phyloP scores from a whole-genome alignment of 73 alveolate genomes.

The Tetrahymena thermophila region DNA sequence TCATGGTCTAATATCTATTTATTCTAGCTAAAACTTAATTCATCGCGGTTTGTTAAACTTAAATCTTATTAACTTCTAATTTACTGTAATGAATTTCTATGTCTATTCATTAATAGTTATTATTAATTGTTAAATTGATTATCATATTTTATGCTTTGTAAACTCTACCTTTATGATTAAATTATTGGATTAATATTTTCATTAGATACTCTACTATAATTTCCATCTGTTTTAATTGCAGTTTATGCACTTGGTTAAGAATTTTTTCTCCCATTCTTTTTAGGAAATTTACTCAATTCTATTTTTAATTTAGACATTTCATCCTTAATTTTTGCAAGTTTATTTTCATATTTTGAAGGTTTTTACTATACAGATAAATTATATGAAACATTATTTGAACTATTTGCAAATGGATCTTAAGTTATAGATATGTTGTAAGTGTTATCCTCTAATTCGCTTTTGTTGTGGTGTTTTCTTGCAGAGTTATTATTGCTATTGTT shows the following conservation, averaged over 20 bases:
- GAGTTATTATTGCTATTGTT: background rate
- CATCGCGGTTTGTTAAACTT: background rate
- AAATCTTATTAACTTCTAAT: background rate
- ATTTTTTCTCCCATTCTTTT: background rate
- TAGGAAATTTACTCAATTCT: background rate
- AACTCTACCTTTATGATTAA: background rate
- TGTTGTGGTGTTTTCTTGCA: background rate
- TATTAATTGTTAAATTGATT: background rate
- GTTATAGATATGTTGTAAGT: background rate
- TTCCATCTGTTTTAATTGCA: background rate
- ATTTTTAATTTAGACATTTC: background rate
- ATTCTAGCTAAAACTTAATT: background rate
- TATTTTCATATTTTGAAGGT: background rate
- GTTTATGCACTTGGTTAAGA: background rate
- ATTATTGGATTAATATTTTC: background rate
- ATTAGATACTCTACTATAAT: background rate
- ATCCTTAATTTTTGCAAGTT: background rate
- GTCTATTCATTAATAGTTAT: background rate
- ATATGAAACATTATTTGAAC: background rate
- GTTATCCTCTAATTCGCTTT: background rate
- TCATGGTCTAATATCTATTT: background rate
- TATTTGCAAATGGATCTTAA: background rate
- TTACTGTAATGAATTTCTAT: background rate
- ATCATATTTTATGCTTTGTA: background rate
- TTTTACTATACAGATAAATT: background rate